A percentile compares a stretch with the other conserved stretches of the same genome.
Evolutionary conservation across 208 protist genomes (phyloP).

Genomic region (Crithidia mellificae): DNA sequence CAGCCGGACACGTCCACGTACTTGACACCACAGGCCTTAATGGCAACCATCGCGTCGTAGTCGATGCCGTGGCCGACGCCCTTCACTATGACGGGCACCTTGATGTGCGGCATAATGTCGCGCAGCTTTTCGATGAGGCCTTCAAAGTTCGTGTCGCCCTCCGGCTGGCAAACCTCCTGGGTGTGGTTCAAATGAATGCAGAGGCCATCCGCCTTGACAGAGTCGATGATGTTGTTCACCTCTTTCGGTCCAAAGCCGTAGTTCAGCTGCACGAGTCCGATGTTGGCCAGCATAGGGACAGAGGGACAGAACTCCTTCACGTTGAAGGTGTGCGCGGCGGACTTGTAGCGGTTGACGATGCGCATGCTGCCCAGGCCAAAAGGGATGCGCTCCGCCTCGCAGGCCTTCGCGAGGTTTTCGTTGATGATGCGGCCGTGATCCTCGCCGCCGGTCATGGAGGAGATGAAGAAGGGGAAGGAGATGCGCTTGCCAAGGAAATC

Average conservation of each 20-base stretch:
- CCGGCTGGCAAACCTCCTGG: constrained; percentile 90
- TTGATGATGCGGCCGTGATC: constrained; percentile 90
- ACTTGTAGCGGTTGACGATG: constrained; percentile 87
- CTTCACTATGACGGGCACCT: constrained; percentile 90
- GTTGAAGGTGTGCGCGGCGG: constrained; percentile 82
- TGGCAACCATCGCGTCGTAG: constrained; percentile 51
- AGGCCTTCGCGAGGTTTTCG: constrained; percentile 89
- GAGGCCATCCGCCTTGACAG: constrained; percentile 83
- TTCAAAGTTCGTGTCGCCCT: constrained; percentile 92
- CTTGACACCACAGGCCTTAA: constrained; percentile 79
- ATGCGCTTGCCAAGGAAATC: constrained; percentile 74
- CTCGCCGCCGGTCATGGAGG: constrained; percentile 92
- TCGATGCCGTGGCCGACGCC: constrained; percentile 92
- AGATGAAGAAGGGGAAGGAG: constrained; percentile 88
- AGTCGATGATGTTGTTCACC: constrained; percentile 81
- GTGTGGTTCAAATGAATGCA: constrained; percentile 93
- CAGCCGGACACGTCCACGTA: constrained; percentile 90
- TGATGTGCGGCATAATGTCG: constrained; percentile 73
- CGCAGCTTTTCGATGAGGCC: constrained; percentile 75
- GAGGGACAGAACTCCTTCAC: constrained; percentile 89
- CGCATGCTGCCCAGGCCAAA: constrained; percentile 92
- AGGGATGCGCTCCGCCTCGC: constrained; percentile 83
- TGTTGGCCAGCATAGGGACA: constrained; percentile 91
- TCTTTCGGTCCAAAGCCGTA: constrained; percentile 89
- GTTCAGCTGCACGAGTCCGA: constrained; percentile 92